Evolutionary conservation across 2,329 filamentous ascomycete genomes (phyloP), one percentile per base, ranked within the genome.

Genomic region (Phaeosphaeria sp.): DNA sequence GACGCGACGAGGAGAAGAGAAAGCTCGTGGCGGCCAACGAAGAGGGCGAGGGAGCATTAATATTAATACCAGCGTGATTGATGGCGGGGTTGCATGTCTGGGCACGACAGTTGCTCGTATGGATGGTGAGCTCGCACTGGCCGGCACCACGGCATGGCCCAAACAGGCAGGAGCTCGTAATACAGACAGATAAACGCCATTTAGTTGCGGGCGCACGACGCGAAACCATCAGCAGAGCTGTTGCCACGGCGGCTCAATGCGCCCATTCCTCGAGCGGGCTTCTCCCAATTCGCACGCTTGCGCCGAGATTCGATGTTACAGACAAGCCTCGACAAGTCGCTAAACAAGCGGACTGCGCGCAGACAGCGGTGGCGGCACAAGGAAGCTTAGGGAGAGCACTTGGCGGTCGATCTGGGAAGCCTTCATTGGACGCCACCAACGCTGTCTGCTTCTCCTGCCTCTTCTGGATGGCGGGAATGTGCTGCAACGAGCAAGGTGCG

Each of bases 201-300:
- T 54, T 13, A 27, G 51, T 63, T 50, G 58, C 44, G 46, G 54
- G 52, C 53, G 57, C 61, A 33, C 58, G 55, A 60, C 60, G 55
- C 61, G 65, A 64, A 59, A 66, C 59, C 64, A 60, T 58, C 56
- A 63, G 60, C 56, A 58, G 50, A 44, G 42, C 18, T 6, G 51
- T 63, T 58, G 66, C 66, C 66, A 66, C 61, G 47, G 58, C 63
- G 63, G 59, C 59, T 62, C 54, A 54, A 55, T 55, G 54, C 39
- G 56, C 62, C 56, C 56, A 54, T 55, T 51, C 27, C 42, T 52
- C 42, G 33, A 54, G 42, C 50, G 55, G 49, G 51, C 55, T 10
- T 48, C 20, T 52, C 48, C 41, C 44, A 41, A 56, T 54, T 46
- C 54, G 61, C 56, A 51, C 55, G 50, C 55, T 42, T 55, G 13